Percentiles rank a stretch among this genome's conserved stretches.
Evolutionary conservation across 2,329 filamentous ascomycete genomes (phyloP).

Genomic region (Akanthomyces lecanii): DNA sequence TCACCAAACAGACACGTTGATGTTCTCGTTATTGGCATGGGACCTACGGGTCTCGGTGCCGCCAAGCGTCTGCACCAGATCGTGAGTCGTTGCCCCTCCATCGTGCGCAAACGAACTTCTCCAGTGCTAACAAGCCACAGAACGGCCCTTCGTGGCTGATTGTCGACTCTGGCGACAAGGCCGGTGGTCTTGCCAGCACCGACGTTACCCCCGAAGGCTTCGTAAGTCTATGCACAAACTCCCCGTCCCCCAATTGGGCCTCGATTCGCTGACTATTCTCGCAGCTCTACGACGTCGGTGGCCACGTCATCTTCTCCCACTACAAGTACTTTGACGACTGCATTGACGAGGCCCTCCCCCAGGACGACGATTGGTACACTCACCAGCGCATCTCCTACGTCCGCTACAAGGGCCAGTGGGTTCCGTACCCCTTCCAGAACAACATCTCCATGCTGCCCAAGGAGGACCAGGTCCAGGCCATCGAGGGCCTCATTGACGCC

Average conservation of each 20-base stretch:
- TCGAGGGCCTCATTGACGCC: conserved; percentile 94
- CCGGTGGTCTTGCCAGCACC: conserved; percentile 92
- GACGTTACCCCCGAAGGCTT: conserved; percentile 95
- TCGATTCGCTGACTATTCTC: conserved; percentile 18
- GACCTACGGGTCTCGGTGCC: conserved; percentile 86
- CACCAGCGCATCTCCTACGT: conserved; percentile 99
- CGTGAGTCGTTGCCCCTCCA: conserved; percentile 51
- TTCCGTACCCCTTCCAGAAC: conserved; percentile 99
- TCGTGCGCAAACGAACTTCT: conserved; percentile 20
- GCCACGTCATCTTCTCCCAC: conserved; percentile 98
- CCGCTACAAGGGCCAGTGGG: conserved; percentile 93
- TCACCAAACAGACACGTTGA: conserved; percentile 68
- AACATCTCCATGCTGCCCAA: conserved; percentile 98
- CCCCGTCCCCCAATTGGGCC: neutral
- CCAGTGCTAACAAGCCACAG: conserved; percentile 43
- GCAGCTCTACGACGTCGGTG: conserved; percentile 96
- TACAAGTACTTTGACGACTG: conserved; percentile 99
- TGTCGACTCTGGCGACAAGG: conserved; percentile 84
- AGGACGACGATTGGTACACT: conserved; percentile 91
- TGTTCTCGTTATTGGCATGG: conserved; percentile 88
- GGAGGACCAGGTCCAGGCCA: conserved; percentile 91
- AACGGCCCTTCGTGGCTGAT: conserved; percentile 94
- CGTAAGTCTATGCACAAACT: conserved; percentile 57
- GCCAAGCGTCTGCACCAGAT: conserved; percentile 97
- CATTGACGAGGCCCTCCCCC: conserved; percentile 92